phyloP scores from a whole-genome alignment of 2,329 filamentous ascomycete species.

The Phyllosticta citriasiana region DNA sequence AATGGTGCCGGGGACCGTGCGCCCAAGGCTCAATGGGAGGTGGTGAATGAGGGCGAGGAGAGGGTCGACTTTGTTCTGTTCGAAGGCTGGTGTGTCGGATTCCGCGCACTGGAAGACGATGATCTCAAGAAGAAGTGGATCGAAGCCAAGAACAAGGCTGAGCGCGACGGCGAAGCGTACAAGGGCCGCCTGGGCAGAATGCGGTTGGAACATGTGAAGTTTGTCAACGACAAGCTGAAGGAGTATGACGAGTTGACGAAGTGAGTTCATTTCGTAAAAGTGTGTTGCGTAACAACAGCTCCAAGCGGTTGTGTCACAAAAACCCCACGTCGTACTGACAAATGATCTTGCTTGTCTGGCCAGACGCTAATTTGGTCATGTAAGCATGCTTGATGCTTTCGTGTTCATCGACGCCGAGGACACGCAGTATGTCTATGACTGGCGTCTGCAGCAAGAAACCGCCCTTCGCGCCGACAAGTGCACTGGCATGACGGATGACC shows the following conservation, averaged over 20 bases:
- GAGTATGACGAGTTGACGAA: conserved; percentile 50
- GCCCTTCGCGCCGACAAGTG: conserved; percentile 57
- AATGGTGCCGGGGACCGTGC: conserved; percentile 66
- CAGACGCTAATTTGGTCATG: conserved; percentile 10
- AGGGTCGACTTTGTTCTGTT: conserved; percentile 62
- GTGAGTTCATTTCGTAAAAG: conserved; percentile 20
- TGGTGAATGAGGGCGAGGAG: conserved; percentile 46
- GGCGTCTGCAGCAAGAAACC: conserved; percentile 73
- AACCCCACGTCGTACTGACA: background rate
- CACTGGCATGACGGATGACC: conserved; percentile 70
- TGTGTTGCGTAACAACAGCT: background rate
- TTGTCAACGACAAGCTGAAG: conserved; percentile 48
- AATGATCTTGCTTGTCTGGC: background rate
- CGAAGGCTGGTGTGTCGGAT: conserved; percentile 88
- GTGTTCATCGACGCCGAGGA: conserved; percentile 65
- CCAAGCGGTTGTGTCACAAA: background rate
- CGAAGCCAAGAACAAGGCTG: conserved; percentile 38
- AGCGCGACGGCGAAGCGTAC: conserved; percentile 36
- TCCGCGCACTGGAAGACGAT: conserved; percentile 52
- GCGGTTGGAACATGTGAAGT: conserved; percentile 41
- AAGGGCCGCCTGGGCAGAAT: conserved; percentile 42
- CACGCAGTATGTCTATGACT: conserved; percentile 67
- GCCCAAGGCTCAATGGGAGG: conserved; percentile 51
- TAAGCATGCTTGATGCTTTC: conserved; percentile 46
- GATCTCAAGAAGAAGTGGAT: conserved; percentile 46